Evolutionary conservation across 202 grass and related monocot species (phyloP), one percentile per base, ranked within the genome.

Genomic region (Digitaria exilis): DNA sequence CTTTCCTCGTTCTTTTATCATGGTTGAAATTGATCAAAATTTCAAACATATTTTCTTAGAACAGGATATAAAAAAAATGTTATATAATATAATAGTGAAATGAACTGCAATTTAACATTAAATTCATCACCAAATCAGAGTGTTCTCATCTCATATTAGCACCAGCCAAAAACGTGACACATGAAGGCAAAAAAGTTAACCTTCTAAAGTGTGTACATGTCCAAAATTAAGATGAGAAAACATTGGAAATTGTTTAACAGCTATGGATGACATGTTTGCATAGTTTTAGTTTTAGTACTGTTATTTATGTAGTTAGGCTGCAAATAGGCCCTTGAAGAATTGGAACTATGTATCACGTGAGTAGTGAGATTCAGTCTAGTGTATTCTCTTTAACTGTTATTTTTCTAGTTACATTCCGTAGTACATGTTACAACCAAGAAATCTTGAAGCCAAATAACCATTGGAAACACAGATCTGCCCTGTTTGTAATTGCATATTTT

Each of bases 361-460:
- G 45, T 11, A 31, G 45, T 50, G 69, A 50, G 48, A 50, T 72
- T 72, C 69, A 64, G 45, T 37, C 16, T 50, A 22, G 59, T 5
- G 2, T 54, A 12, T 51, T 34, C 28, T 12, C 24, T 60, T 61
- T 45, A 77, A 31, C 30, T 64, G 71, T n/a, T 64, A 1, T 10
- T 64, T 52, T 80, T 80, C 30, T 49, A 65, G 29, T 34, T 50
- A 25, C 30, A 35, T 67, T 18, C 48, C 32, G 19, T n/a, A 21
- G 15, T 60, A 55, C n/a, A 80, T 80, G 49, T 29, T 55, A 28
- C 77, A 25, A 54, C 64, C n/a, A 42, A 68, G 62, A 55, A 66
- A 67, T 65, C 56, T 65, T 52, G 10, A 28, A 55, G 11, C 21
- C 7, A 55, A 28, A 80, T 80, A 30, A 68, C 39, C 7, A 7